Evolutionary conservation across 257 asterid genomes (phyloP).

Genomic region (Rubia yunnanensis): DNA sequence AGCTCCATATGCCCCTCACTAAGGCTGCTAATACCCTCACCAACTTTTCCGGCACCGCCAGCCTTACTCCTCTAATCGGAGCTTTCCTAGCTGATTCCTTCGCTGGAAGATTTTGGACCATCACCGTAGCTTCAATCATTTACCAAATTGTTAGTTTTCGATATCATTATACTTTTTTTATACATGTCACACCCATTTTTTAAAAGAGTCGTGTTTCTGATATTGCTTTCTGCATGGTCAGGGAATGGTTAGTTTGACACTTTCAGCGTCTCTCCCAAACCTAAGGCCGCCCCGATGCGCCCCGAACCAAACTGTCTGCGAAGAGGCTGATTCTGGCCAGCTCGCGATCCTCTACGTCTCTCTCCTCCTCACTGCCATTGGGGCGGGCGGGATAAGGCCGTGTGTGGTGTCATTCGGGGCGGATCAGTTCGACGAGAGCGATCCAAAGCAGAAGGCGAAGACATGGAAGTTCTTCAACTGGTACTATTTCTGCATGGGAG

Average conservation of each 20-base stretch:
- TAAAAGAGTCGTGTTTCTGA: background rate
- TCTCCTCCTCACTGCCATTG: slow-evolving; percentile 55
- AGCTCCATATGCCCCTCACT: slow-evolving; percentile 64
- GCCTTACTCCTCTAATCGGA: slow-evolving; percentile 73
- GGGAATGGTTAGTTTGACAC: slow-evolving; percentile 68
- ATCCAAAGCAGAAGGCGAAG: slow-evolving; percentile 44
- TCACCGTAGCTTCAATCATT: slow-evolving; percentile 59
- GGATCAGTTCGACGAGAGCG: slow-evolving; percentile 65
- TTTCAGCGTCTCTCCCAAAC: slow-evolving; percentile 58
- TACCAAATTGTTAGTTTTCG: slow-evolving; percentile 53
- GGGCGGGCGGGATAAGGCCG: slow-evolving; percentile 75
- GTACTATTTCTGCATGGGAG: slow-evolving; percentile 90
- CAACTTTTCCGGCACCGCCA: slow-evolving; percentile 73
- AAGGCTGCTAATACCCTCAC: slow-evolving; percentile 86
- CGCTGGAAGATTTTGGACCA: slow-evolving; percentile 86
- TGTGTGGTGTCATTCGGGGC: slow-evolving; percentile 86
- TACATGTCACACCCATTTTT: background rate
- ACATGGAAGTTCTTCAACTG: slow-evolving; percentile 94
- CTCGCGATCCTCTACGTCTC: slow-evolving; percentile 55
- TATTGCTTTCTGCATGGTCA: slow-evolving; percentile 10
- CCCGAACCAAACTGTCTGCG: slow-evolving; percentile 22
- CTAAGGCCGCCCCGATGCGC: slow-evolving; percentile 65
- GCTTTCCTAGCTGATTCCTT: slow-evolving; percentile 73
- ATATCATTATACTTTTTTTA: too few species aligned
- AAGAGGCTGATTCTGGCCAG: slow-evolving; percentile 51